Conservation (phyloP, 306 rosid species). For the Trifolium subterraneum region DNA sequence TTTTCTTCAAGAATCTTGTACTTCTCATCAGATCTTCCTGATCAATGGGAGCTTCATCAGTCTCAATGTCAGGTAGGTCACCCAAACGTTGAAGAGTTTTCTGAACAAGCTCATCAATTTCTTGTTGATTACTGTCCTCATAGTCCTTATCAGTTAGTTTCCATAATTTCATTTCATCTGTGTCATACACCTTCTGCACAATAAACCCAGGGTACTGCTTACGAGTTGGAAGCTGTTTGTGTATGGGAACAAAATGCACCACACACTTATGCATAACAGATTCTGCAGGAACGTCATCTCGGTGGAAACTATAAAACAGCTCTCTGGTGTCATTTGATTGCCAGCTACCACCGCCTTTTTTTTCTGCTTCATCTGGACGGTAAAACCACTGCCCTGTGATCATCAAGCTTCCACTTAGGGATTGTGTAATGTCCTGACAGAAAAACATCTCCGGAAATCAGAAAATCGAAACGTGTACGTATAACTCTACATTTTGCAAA, state of each 20-base stretch:
- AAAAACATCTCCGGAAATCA: constrained; percentile 38
- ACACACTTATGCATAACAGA: constrained; percentile 98
- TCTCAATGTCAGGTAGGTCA: constrained; percentile 77
- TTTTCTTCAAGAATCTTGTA: constrained; percentile 67
- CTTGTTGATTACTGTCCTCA: constrained; percentile 81
- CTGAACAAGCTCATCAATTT: constrained; percentile 87
- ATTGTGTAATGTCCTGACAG: constrained; percentile 78
- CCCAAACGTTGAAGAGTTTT: constrained; percentile 80
- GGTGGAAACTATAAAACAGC: constrained; percentile 97
- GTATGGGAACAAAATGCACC: constrained; percentile 88
- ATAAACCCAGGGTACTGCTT: constrained; percentile 94
- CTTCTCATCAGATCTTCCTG: constrained; percentile 72
- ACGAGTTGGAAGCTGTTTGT: constrained; percentile 87
- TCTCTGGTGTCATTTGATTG: constrained; percentile 84
- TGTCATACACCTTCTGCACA: constrained; percentile 91
- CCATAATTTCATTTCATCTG: constrained; percentile 88
- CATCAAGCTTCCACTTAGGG: constrained; percentile 67
- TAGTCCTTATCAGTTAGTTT: constrained; percentile 94
- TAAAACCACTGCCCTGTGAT: constrained; percentile 97
- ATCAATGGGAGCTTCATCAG: constrained; percentile 62
- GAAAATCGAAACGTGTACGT: constrained; percentile 12
- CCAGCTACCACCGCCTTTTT: constrained; percentile 91
- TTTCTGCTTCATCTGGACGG: constrained; percentile 98
- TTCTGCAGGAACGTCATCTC: constrained; percentile 94
- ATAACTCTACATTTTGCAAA: constrained; percentile 13